Conservation (phyloP, 1,139 yeast species). For the Taiozyma sp. region DNA sequence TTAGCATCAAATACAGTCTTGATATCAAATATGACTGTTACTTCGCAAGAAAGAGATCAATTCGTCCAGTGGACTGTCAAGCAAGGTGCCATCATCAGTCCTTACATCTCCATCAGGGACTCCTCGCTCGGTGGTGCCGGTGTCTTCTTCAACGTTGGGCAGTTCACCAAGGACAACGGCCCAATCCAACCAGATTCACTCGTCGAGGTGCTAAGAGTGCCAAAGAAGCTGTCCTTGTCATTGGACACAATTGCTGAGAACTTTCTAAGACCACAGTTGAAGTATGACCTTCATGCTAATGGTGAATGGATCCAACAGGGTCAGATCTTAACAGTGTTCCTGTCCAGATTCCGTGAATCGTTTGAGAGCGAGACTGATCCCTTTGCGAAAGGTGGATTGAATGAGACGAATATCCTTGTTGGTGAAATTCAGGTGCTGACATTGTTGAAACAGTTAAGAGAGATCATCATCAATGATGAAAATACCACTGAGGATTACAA, state of each 20-base stretch:
- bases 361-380: slow-evolving; percentile 15
- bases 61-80: slow-evolving; percentile 15
- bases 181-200: slow-evolving; percentile 13
- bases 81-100: slow-evolving; percentile 8
- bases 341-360: slow-evolving; percentile 15
- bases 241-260: slow-evolving; percentile 25
- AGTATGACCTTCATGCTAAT: slow-evolving; percentile 17
- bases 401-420: slow-evolving; percentile 23
- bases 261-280: slow-evolving; percentile 12
- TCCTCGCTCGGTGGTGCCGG: slow-evolving; percentile 27
- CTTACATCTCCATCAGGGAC: slow-evolving; percentile 11
- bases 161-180: slow-evolving; percentile 2
- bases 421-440: slow-evolving; percentile 20
- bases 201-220: slow-evolving; percentile 35
- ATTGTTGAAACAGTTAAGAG: slow-evolving; percentile 23
- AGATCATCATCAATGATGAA: slow-evolving; percentile 2
- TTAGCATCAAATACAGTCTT: not conserved
- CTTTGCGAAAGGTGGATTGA: slow-evolving; percentile 17
- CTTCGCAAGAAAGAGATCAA: not conserved
- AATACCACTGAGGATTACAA: slow-evolving; percentile 3
- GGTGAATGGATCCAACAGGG: slow-evolving; percentile 17
- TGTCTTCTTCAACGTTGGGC: slow-evolving; percentile 21
- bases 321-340: slow-evolving; percentile 19
- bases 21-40: not conserved
- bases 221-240: slow-evolving; percentile 29